Percentiles rank a stretch among this genome's conserved stretches.
Evolutionary conservation across 108 stramenopile genomes (phyloP).

Genomic region (Nannochloropsis gaditana): DNA sequence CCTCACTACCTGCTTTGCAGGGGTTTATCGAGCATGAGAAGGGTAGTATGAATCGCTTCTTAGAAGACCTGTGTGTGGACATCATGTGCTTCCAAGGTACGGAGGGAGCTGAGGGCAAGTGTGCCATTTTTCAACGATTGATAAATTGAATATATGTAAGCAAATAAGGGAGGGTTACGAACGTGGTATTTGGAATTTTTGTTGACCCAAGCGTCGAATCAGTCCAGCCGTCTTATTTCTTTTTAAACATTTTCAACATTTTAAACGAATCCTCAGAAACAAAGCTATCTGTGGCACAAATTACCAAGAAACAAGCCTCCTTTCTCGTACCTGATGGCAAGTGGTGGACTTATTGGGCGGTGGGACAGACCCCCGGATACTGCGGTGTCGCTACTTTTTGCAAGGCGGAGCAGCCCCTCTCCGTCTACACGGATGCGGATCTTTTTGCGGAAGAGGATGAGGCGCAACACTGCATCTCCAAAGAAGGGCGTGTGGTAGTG

Average conservation of each 20-base stretch:
- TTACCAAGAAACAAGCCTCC: neutral
- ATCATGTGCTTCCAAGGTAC: conserved; percentile 11
- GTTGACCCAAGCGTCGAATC: too few species aligned
- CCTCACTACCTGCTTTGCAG: neutral
- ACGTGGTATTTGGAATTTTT: too few species aligned
- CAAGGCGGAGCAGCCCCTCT: neutral
- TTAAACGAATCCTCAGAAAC: neutral
- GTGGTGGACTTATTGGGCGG: neutral
- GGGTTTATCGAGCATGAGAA: conserved; percentile 18
- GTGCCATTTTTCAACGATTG: too few species aligned
- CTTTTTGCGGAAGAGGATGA: neutral
- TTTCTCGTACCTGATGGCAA: neutral
- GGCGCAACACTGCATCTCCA: neutral
- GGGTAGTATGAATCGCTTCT: neutral
- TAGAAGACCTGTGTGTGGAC: conserved; percentile 3
- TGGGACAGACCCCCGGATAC: neutral
- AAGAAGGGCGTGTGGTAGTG: conserved; percentile 39
- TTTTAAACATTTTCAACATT: too few species aligned
- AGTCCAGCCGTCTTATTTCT: too few species aligned
- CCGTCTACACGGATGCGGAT: neutral
- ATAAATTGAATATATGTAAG: too few species aligned
- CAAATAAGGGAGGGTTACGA: too few species aligned
- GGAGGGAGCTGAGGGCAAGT: too few species aligned
- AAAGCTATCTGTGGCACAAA: neutral
- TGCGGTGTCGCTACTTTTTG: conserved; percentile 1